Conservation (phyloP, 345 rosid species). For the Noccaea bulbosa region DNA sequence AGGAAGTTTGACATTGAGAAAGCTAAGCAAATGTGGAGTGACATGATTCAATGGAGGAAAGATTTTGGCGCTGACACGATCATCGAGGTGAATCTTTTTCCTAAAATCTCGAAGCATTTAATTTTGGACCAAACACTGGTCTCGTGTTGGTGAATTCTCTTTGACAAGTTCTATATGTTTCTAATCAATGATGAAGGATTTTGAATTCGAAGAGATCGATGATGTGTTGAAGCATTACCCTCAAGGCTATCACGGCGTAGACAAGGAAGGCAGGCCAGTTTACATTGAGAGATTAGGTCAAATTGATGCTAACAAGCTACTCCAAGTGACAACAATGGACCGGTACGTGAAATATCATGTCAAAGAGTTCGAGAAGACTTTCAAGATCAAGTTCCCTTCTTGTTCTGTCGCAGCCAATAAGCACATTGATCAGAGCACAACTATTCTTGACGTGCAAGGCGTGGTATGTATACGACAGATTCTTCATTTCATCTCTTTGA, state of each 20-base stretch:
- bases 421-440: conserved; percentile 95
- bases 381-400: conserved; percentile 87
- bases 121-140: background rate
- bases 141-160: background rate
- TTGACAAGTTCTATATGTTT: conserved; percentile 14
- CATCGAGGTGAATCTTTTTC: conserved; percentile 60
- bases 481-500: background rate
- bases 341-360: conserved; percentile 94
- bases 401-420: conserved; percentile 92
- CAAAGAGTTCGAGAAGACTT: conserved; percentile 90
- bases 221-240: conserved; percentile 91
- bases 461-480: conserved; percentile 65
- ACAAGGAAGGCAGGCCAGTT: conserved; percentile 93
- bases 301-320: conserved; percentile 85
- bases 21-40: conserved; percentile 99
- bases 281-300: conserved; percentile 95
- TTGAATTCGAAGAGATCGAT: conserved; percentile 82
- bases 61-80: conserved; percentile 88
- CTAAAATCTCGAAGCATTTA: conserved; percentile 3
- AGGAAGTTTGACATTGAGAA: conserved; percentile 95
- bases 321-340: conserved; percentile 94
- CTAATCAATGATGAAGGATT: conserved; percentile 59
- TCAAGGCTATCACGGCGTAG: conserved; percentile 98
- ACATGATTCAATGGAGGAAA: conserved; percentile 98
- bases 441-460: conserved; percentile 97